Conservation (phyloP, 2,329 filamentous ascomycete species). For the Pyrenophora seminiperda region DNA sequence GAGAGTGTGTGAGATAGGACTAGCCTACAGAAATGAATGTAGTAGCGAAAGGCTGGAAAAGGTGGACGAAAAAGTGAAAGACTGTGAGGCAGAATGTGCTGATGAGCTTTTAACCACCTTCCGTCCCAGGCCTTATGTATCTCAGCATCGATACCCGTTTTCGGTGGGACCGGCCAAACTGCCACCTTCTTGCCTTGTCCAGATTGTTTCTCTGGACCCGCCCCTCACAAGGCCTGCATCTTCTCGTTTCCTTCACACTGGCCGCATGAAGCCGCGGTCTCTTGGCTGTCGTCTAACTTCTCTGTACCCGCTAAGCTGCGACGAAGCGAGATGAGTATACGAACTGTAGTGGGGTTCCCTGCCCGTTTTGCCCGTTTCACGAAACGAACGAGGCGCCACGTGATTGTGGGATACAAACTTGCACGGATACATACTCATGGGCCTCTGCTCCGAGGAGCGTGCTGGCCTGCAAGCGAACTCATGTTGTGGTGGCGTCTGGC, state of each 20-base stretch:
- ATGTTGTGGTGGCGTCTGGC: too few relatives aligned
- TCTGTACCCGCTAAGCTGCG: slow-evolving; percentile 1
- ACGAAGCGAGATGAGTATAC: slow-evolving; percentile 10
- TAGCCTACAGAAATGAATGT: slow-evolving; percentile 14
- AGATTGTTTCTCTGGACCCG: neutral
- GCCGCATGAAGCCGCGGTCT: slow-evolving; percentile 1
- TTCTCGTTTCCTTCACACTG: neutral
- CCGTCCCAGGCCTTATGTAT: slow-evolving; percentile 5
- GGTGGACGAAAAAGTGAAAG: slow-evolving; percentile 4
- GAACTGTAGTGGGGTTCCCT: slow-evolving; percentile 1
- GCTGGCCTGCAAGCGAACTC: too few relatives aligned
- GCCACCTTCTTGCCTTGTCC: neutral
- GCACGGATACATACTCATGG: too few relatives aligned
- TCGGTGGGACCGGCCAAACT: neutral
- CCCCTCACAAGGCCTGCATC: neutral
- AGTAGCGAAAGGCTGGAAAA: slow-evolving; percentile 6
- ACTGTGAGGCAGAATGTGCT: slow-evolving; percentile 5
- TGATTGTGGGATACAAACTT: neutral
- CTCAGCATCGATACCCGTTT: neutral
- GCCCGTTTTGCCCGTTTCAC: neutral
- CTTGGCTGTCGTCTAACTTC: slow-evolving; percentile 4
- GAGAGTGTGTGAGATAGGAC: slow-evolving; percentile 7
- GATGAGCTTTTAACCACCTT: slow-evolving; percentile 1
- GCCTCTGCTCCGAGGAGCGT: too few relatives aligned
- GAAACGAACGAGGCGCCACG: neutral